phyloP scores from a whole-genome alignment of 2,329 filamentous ascomycete genomes.

The Whalleya microplaca region DNA sequence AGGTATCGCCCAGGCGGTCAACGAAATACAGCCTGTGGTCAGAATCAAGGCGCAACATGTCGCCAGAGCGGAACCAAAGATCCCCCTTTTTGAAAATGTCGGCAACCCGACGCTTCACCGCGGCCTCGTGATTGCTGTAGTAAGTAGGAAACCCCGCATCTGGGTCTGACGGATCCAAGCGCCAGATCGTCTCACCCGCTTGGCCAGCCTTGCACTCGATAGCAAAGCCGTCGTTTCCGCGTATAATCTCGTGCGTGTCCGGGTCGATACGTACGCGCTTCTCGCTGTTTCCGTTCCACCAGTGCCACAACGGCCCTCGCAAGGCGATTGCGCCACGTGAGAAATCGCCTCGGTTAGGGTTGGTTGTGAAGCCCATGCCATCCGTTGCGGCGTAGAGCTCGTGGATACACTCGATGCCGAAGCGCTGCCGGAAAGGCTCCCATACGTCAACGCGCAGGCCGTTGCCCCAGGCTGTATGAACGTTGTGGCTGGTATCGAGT shows the following conservation, averaged over 20 bases:
- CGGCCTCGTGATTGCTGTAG: constrained; percentile 62
- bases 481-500: constrained; percentile 60
- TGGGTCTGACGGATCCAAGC: constrained; percentile 52
- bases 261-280: constrained; percentile 72
- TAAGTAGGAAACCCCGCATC: constrained; percentile 64
- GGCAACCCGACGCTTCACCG: constrained; percentile 62
- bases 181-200: constrained; percentile 71
- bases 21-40: constrained; percentile 71
- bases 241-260: constrained; percentile 66
- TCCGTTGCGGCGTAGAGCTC: constrained; percentile 82
- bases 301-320: constrained; percentile 65
- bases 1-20: constrained; percentile 72
- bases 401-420: constrained; percentile 62
- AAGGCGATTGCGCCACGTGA: constrained; percentile 66
- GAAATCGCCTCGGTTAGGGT: constrained; percentile 63
- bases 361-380: constrained; percentile 64
- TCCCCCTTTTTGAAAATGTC: constrained; percentile 70
- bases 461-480: constrained; percentile 65
- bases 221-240: constrained; percentile 69
- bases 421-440: constrained; percentile 64
- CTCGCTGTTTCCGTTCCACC: constrained; percentile 55
- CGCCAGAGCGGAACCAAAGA: constrained; percentile 69
- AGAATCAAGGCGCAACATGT: constrained; percentile 61
- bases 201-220: constrained; percentile 63
- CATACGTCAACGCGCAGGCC: constrained; percentile 71